Percentiles rank a stretch among this genome's conserved stretches.
Evolutionary conservation across 202 grass and related monocot genomes (phyloP).

Genomic region (Alloteropsis angusta): DNA sequence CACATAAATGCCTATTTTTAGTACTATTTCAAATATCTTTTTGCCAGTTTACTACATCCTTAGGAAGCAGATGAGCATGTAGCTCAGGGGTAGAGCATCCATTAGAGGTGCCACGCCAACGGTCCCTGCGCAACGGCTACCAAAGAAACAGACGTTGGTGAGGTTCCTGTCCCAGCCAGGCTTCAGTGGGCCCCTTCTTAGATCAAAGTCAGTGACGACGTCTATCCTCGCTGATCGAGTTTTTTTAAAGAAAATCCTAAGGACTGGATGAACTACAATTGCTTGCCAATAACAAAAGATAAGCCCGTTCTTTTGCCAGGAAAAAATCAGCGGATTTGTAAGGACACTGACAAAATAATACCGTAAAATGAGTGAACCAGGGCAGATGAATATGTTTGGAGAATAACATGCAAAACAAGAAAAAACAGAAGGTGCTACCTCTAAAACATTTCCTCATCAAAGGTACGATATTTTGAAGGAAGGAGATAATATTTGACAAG

Average conservation of each 20-base stretch:
- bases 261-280: not conserved
- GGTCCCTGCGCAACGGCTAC: no score
- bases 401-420: not conserved
- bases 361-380: not conserved
- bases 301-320: slow-evolving; percentile 3
- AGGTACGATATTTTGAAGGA: slow-evolving; percentile 70
- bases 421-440: slow-evolving; percentile 40
- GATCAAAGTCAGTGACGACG: no score
- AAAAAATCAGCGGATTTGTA: not conserved
- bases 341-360: not conserved
- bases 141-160: no score
- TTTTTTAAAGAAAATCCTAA: no score
- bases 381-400: not conserved
- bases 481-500: slow-evolving; percentile 66
- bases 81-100: no score
- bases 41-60: not conserved
- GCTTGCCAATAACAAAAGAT: not conserved
- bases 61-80: no score
- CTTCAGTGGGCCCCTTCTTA: no score
- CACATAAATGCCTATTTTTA: not conserved
- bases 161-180: no score
- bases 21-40: not conserved
- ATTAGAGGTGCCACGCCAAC: no score
- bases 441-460: slow-evolving; percentile 61
- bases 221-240: no score